These are phyloP conservation scores for Pyrus pyrifolia DNA, from an alignment of 306 rosid species.

Conservation along the genomic window DNA sequence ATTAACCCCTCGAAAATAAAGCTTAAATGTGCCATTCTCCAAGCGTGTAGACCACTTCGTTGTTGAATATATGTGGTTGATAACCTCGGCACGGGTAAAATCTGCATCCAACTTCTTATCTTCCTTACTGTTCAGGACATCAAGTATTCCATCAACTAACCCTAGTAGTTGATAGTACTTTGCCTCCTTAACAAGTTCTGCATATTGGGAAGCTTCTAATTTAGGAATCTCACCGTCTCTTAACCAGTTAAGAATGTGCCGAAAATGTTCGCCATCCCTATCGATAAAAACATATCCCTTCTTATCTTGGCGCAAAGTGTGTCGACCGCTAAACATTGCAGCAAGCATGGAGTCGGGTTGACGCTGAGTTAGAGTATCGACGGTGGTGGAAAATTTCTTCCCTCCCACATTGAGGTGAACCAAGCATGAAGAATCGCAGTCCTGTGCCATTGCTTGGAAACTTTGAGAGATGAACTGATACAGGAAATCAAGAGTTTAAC, in stretches of 20 bases:
- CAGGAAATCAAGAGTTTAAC: no score
- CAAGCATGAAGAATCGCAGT: conserved; percentile 7
- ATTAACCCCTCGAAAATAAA: background rate
- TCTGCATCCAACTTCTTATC: background rate
- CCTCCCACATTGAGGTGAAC: conserved; percentile 77
- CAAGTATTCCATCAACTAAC: background rate
- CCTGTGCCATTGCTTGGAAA: background rate
- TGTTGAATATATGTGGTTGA: rapidly evolving
- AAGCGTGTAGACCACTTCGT: no score
- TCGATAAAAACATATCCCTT: conserved; percentile 75
- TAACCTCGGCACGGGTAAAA: background rate
- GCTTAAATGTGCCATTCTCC: no score
- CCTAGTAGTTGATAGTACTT: background rate
- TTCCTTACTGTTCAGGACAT: background rate
- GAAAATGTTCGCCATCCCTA: conserved; percentile 74
- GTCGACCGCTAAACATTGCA: conserved; percentile 84
- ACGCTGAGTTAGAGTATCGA: conserved; percentile 59
- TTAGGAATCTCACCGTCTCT: conserved; percentile 67
- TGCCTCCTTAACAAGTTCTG: background rate
- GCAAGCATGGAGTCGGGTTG: conserved; percentile 88
- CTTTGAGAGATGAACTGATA: background rate
- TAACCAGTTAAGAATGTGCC: conserved; percentile 82
- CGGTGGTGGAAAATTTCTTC: conserved; percentile 65
- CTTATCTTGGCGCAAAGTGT: conserved; percentile 43
- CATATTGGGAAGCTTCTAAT: conserved; percentile 29